Evolutionary conservation across 2,329 filamentous ascomycete species (phyloP).

Genomic region (Ophiosphaerella korrae): DNA sequence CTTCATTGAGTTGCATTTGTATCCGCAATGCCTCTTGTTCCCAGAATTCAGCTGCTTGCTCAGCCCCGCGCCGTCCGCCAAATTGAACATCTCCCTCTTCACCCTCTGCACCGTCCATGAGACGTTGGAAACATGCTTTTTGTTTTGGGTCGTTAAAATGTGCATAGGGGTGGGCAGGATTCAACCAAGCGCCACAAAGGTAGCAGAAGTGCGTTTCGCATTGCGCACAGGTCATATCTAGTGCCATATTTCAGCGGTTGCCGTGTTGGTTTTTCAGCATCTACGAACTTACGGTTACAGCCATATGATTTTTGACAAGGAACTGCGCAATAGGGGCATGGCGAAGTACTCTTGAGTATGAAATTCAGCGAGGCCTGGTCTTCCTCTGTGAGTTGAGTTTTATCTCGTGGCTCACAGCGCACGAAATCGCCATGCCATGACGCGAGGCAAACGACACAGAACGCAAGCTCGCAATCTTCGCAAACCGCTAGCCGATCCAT

Average conservation of each 20-base stretch:
- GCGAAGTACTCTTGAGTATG: conserved; percentile 77
- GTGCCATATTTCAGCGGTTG: conserved; percentile 60
- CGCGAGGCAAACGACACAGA: conserved; percentile 75
- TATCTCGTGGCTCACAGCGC: conserved; percentile 70
- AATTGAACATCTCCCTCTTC: conserved; percentile 61
- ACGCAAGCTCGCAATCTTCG: conserved; percentile 74
- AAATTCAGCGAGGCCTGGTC: conserved; percentile 88
- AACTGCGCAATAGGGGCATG: conserved; percentile 85
- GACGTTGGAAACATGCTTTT: conserved; percentile 73
- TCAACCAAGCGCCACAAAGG: conserved; percentile 85
- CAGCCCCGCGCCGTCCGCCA: conserved; percentile 50
- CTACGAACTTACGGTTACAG: conserved; percentile 91
- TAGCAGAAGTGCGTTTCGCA: conserved; percentile 96
- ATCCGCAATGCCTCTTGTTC: conserved; percentile 43
- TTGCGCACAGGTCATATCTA: conserved; percentile 87
- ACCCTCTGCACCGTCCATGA: conserved; percentile 89
- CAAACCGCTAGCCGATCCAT: conserved; percentile 78
- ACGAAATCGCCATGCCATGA: conserved; percentile 93
- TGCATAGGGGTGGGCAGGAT: conserved; percentile 78
- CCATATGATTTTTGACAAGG: conserved; percentile 89
- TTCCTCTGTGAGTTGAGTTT: conserved; percentile 76
- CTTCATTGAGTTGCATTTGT: conserved; percentile 48
- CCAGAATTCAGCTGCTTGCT: conserved; percentile 48
- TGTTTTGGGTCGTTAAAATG: conserved; percentile 80
- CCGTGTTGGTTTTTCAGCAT: no score